These are phyloP conservation scores for Fomes fomentarius DNA, from an alignment of 1,284 basidiomycete genomes.

Conservation along the genomic window DNA sequence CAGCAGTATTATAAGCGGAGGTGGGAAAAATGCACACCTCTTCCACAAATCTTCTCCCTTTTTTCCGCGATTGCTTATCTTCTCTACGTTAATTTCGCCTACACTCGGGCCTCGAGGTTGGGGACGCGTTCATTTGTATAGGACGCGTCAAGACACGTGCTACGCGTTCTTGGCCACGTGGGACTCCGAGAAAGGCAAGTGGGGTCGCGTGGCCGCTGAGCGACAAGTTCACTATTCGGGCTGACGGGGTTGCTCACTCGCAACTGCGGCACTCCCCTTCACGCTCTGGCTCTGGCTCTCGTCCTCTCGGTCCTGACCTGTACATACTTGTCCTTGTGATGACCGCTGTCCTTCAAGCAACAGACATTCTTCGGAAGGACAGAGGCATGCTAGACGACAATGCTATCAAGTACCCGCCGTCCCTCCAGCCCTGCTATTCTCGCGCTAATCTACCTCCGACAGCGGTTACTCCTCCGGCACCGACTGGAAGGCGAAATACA, in stretches of 20 bases:
- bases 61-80: neutral
- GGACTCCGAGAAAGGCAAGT: constrained; percentile 15
- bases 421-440: constrained; percentile 1
- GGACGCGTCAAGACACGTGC: constrained; percentile 18
- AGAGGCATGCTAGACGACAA: constrained; percentile 64
- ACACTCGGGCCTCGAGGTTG: neutral
- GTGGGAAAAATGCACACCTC: neutral
- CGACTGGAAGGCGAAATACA: constrained; percentile 86
- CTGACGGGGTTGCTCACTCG: constrained; percentile 28
- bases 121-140: constrained; percentile 8
- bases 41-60: neutral
- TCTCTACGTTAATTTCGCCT: neutral
- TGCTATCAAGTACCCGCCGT: constrained; percentile 52
- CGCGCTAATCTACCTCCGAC: constrained; percentile 16
- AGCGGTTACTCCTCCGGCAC: constrained; percentile 52
- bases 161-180: constrained; percentile 13
- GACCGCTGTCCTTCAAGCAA: constrained; percentile 67
- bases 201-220: constrained; percentile 26
- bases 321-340: constrained; percentile 43
- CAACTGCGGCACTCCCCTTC: constrained; percentile 15
- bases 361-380: constrained; percentile 60
- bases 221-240: constrained; percentile 30
- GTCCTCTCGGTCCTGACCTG: constrained; percentile 26
- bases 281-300: constrained; percentile 23
- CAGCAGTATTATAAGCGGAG: too few species aligned